These are phyloP conservation scores for Gossypium thurberi DNA, from an alignment of 345 rosid genomes.

Conservation along the genomic window DNA sequence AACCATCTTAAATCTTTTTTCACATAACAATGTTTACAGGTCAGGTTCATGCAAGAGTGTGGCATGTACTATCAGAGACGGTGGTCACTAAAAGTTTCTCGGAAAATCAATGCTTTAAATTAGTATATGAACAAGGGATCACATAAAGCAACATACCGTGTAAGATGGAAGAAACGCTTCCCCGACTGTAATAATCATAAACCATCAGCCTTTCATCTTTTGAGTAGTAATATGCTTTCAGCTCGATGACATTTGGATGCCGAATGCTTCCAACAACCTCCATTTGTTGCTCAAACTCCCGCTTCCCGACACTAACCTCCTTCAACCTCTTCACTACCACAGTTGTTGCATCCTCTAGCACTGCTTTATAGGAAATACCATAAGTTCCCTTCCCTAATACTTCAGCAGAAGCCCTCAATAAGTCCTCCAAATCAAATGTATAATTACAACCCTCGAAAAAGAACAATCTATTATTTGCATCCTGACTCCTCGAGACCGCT, in stretches of 20 bases:
- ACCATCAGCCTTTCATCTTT: constrained; percentile 88
- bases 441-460: constrained; percentile 91
- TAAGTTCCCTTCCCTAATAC: constrained; percentile 93
- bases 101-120: not conserved
- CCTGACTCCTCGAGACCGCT: constrained; percentile 65
- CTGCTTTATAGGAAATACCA: constrained; percentile 82
- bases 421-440: constrained; percentile 91
- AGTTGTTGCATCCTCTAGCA: constrained; percentile 58
- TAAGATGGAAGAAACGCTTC: constrained; percentile 58
- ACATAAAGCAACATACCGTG: constrained; percentile 53
- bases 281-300: constrained; percentile 93
- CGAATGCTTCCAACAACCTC: constrained; percentile 65
- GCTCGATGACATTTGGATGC: constrained; percentile 72
- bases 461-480: constrained; percentile 63
- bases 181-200: constrained; percentile 59
- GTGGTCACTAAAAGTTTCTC: not conserved
- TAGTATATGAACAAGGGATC: constrained; percentile 5
- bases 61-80: not conserved
- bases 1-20: not conserved
- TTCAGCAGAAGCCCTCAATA: constrained; percentile 94
- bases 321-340: constrained; percentile 84
- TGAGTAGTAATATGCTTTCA: constrained; percentile 81
- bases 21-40: not conserved
- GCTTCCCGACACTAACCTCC: constrained; percentile 68
- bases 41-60: not conserved